These are phyloP conservation scores for Pseudopediastrum boryanum DNA, from an alignment of 139 green algal genomes.

Conservation along the genomic window DNA sequence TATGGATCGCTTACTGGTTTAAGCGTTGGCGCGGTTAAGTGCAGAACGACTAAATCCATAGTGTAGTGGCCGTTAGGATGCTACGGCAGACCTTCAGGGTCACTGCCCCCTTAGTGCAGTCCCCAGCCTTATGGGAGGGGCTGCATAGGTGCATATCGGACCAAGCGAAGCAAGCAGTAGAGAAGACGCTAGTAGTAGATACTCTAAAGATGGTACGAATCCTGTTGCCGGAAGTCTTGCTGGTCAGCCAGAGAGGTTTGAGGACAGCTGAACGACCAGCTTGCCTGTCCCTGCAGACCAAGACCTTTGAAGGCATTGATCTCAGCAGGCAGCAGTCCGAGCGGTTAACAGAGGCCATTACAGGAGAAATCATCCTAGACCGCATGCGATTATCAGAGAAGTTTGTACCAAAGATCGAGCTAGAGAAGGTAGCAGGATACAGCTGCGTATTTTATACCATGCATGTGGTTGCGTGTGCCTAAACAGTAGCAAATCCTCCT, in stretches of 20 bases:
- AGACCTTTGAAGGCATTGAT: conserved; percentile 52
- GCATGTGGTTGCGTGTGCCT: too few relatives aligned
- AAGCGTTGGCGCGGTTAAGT: too few relatives aligned
- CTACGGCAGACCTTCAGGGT: too few relatives aligned
- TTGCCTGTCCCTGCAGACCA: conserved; percentile 20
- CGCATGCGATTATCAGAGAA: conserved; percentile 68
- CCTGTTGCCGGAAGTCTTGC: neutral
- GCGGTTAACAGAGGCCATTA: conserved; percentile 66
- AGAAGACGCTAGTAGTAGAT: conserved; percentile 36
- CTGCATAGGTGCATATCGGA: too few relatives aligned
- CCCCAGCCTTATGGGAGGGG: too few relatives aligned
- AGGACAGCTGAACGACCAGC: neutral
- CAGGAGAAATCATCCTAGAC: conserved; percentile 72
- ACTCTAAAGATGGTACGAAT: conserved; percentile 36
- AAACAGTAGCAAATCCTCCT: neutral
- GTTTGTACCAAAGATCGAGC: conserved; percentile 66
- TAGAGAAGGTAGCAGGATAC: conserved; percentile 76
- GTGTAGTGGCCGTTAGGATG: too few relatives aligned
- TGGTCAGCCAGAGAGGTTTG: neutral
- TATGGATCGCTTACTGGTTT: too few relatives aligned
- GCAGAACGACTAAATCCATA: too few relatives aligned
- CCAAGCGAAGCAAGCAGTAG: conserved; percentile 21
- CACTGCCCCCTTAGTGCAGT: too few relatives aligned
- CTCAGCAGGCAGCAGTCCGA: conserved; percentile 71
- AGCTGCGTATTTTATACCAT: neutral